phyloP scores from a whole-genome alignment of 1,284 basidiomycete species.

The Cystobasidium sp. region DNA sequence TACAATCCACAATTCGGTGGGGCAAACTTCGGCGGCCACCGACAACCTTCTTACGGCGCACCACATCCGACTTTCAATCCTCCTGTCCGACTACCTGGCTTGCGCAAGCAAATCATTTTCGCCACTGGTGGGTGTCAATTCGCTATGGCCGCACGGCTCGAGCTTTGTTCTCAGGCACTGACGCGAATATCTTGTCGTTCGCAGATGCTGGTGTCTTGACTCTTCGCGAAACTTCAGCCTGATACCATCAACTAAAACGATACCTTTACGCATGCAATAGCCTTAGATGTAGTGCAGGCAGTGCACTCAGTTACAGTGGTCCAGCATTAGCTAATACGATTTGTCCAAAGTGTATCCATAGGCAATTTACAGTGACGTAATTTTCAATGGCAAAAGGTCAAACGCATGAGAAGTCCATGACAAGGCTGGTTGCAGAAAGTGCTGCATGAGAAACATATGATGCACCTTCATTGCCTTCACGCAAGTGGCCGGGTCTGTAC shows the following conservation, averaged over 20 bases:
- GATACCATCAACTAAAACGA: conserved; percentile 1
- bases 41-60: conserved; percentile 1
- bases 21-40: not conserved
- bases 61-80: conserved; percentile 15
- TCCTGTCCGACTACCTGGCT: conserved; percentile 33
- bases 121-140: conserved; percentile 28
- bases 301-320: not conserved
- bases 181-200: conserved; percentile 5
- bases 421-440: too few relatives aligned
- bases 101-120: conserved; percentile 47
- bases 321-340: too few relatives aligned
- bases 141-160: not conserved
- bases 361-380: too few relatives aligned
- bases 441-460: too few relatives aligned
- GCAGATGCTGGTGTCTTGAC: conserved; percentile 34
- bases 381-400: too few relatives aligned
- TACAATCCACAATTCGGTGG: conserved; percentile 22
- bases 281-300: not conserved
- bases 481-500: too few relatives aligned
- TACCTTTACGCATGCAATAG: conserved; percentile 8
- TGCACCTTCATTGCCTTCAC: too few relatives aligned
- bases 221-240: conserved; percentile 29
- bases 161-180: not conserved
- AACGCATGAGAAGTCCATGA: too few relatives aligned
- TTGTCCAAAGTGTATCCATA: too few relatives aligned